Evolutionary conservation across 768 basidiomycete species (phyloP).

Genomic region (Saitozyma sp.): DNA sequence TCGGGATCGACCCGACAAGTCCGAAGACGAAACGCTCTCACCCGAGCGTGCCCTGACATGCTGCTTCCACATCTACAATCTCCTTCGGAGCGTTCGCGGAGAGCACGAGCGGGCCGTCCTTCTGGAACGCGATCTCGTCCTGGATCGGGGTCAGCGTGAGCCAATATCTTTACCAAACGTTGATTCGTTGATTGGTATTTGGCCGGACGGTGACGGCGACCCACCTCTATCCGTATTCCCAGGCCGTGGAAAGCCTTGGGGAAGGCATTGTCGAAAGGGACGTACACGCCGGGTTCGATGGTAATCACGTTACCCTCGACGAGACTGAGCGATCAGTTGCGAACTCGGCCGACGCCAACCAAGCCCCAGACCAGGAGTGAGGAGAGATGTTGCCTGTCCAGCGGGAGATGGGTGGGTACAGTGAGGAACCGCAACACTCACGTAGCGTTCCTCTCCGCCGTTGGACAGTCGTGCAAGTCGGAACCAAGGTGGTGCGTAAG

Average conservation of each 20-base stretch:
- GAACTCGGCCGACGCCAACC: not conserved
- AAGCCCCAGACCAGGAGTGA: too few species aligned
- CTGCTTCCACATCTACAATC: constrained; percentile 52
- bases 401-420: constrained; percentile 7
- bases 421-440: constrained; percentile 18
- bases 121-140: constrained; percentile 51
- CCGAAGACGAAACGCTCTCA: not conserved
- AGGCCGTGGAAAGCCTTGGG: constrained; percentile 87
- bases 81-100: constrained; percentile 52
- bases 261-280: constrained; percentile 74
- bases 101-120: constrained; percentile 45
- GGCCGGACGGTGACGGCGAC: constrained; percentile 6
- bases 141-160: constrained; percentile 8
- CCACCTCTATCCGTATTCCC: constrained; percentile 85
- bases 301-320: constrained; percentile 87
- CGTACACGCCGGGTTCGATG: constrained; percentile 82
- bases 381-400: too few species aligned
- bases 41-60: constrained; percentile 39
- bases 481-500: constrained; percentile 90
- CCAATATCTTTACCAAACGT: not conserved
- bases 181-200: too few species aligned
- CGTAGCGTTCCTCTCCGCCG: constrained; percentile 48
- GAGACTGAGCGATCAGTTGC: constrained; percentile 54
- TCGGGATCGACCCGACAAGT: too few species aligned
- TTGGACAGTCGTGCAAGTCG: constrained; percentile 81